Base-by-base conservation (phyloP, 2,329 filamentous ascomycete genomes). In the Biscogniauxia sp. region DNA sequence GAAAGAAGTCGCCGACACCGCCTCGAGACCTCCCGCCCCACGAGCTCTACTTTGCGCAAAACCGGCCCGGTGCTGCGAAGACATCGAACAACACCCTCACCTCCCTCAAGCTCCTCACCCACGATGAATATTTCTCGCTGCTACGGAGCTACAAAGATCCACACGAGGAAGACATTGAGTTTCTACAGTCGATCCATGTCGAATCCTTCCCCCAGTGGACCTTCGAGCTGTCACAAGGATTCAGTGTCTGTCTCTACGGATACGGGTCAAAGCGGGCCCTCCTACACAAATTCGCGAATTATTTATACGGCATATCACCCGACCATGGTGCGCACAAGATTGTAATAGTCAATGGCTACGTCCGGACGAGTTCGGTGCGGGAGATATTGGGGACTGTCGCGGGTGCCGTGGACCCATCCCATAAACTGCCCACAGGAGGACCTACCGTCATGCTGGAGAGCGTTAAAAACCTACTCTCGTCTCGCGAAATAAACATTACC, bases 1-100 rank as follows among this genome's bases (percentile, higher is more conserved):
- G 85, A 65, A 85, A 87, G 69, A 86, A 85, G 59, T 92, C 90
- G 6, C 90, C 91, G 1, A 93, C 90, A 5, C 92, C 92, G 2
- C 92, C 94, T 19, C 84, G 87, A 56, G 86, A 97, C 69, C 82
- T 98, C 1, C 91, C 93, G 5, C 83, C 93, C 0, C 92, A 97
- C 71, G 95, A 98, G 74, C 85, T 90, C 66, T 99, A 96, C 78
- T 98, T 99, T 75, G 91, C 89, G 71, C 92, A 98, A 71, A 97
- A 96, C 73, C 88, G 92, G 54, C 88, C 91, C 0, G 93, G 92
- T 1, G 84, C 87, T 3, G 82, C 86, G 52, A 93, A 93, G 75
- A 97, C 94, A 0, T 97, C 93, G 1, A 90, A 91, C 72, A 95
- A 95, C 66, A 96, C 87, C 0, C 81, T 98, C 5, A 83, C 89